phyloP scores from a whole-genome alignment of 306 rosid species.

The Ormosia emarginata region DNA sequence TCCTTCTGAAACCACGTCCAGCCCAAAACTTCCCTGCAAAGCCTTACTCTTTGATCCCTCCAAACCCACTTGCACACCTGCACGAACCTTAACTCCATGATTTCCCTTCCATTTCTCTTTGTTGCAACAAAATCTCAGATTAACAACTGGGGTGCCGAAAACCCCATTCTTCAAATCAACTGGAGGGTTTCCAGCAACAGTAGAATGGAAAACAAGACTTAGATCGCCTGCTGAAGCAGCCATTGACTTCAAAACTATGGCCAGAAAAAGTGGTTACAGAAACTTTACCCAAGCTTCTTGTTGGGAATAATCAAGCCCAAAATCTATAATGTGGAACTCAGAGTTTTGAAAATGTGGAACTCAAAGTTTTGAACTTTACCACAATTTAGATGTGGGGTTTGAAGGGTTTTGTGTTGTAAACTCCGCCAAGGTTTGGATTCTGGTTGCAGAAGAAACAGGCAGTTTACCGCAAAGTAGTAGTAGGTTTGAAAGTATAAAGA shows the following conservation, averaged over 20 bases:
- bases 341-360: neutral
- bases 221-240: conserved; percentile 27
- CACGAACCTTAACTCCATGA: conserved; percentile 25
- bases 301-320: neutral
- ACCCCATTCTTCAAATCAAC: conserved; percentile 18
- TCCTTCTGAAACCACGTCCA: conserved; percentile 58
- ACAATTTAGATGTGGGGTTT: neutral
- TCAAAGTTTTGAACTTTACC: neutral
- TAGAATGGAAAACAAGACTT: conserved; percentile 7
- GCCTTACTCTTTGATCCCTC: conserved; percentile 22
- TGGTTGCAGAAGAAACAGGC: neutral
- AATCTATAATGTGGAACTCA: neutral
- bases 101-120: conserved; percentile 30
- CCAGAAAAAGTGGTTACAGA: neutral
- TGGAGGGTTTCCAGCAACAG: conserved; percentile 1
- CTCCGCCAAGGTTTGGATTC: conserved; percentile 24
- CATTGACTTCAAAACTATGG: conserved; percentile 25
- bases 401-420: conserved; percentile 7
- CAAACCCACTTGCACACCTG: conserved; percentile 36
- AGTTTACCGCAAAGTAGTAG: neutral
- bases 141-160: conserved; percentile 2
- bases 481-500: neutral
- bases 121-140: conserved; percentile 3
- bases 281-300: neutral
- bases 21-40: conserved; percentile 37